Evolutionary conservation across 1,139 yeast genomes (phyloP).

Genomic region (Barnettozyma hawaiiensis): DNA sequence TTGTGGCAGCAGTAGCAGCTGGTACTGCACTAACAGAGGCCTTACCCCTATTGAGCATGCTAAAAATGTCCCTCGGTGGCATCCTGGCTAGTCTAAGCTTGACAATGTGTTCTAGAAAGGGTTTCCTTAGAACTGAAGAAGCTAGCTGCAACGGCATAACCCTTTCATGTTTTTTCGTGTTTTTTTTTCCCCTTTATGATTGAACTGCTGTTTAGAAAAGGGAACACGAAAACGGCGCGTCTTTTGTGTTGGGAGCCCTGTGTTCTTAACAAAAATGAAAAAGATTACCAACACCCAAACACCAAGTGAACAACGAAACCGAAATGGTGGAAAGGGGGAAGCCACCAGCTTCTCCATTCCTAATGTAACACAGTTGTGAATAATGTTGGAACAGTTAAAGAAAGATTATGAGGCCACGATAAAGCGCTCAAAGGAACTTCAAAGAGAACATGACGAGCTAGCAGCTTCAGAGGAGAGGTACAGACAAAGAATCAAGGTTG

Average conservation of each 20-base stretch:
- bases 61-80: slow-evolving; percentile 6
- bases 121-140: background rate
- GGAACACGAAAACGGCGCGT: background rate
- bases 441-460: background rate
- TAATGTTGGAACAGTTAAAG: background rate
- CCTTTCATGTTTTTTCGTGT: slow-evolving; percentile 1
- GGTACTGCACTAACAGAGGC: background rate
- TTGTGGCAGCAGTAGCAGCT: background rate
- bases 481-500: background rate
- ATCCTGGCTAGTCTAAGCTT: slow-evolving; percentile 5
- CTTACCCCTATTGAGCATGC: slow-evolving; percentile 1
- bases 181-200: background rate
- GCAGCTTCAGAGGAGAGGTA: background rate
- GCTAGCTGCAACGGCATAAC: background rate
- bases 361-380: background rate
- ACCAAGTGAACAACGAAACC: no score
- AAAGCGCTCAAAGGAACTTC: slow-evolving; percentile 2
- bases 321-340: no score
- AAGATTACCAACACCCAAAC: background rate
- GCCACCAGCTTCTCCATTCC: no score
- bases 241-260: background rate
- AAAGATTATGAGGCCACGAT: background rate
- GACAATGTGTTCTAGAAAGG: background rate
- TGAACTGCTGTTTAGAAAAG: no score
- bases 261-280: no score